Conservation (phyloP, 2,329 filamentous ascomycete genomes). For the Alternaria sp. region DNA sequence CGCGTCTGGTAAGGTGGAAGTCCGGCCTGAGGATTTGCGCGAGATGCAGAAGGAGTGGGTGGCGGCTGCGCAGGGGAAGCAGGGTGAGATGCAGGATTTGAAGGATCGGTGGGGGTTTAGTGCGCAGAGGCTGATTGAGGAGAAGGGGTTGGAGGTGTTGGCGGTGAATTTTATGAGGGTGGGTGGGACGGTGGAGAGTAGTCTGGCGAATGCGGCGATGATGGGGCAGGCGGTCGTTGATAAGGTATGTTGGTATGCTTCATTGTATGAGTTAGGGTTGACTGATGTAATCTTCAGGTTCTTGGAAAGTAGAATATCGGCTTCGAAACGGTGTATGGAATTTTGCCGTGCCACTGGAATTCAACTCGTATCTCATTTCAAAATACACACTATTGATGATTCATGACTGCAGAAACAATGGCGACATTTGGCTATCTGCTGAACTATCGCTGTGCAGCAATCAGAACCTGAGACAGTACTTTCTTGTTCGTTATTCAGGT, state of each 20-base stretch:
- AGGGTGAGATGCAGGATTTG: constrained; percentile 29
- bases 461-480: too few relatives aligned
- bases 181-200: constrained; percentile 26
- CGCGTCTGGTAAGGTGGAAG: constrained; percentile 4
- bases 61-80: constrained; percentile 26
- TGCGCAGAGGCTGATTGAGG: constrained; percentile 27
- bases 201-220: constrained; percentile 22
- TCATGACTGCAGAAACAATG: too few relatives aligned
- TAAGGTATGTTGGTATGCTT: constrained; percentile 16
- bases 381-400: too few relatives aligned
- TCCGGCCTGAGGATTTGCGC: constrained; percentile 26
- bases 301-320: constrained; percentile 49
- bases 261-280: not conserved
- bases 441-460: too few relatives aligned
- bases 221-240: constrained; percentile 26
- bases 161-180: constrained; percentile 30
- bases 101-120: constrained; percentile 36
- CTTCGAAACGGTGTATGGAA: constrained; percentile 18
- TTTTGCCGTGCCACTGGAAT: too few relatives aligned
- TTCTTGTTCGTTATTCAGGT: too few relatives aligned
- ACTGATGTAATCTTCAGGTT: constrained; percentile 35
- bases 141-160: constrained; percentile 27
- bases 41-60: constrained; percentile 28
- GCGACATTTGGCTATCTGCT: too few relatives aligned
- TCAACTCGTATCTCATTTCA: too few relatives aligned